phyloP scores from a whole-genome alignment of 805 yeast species.

The Kuraishia floccosa region DNA sequence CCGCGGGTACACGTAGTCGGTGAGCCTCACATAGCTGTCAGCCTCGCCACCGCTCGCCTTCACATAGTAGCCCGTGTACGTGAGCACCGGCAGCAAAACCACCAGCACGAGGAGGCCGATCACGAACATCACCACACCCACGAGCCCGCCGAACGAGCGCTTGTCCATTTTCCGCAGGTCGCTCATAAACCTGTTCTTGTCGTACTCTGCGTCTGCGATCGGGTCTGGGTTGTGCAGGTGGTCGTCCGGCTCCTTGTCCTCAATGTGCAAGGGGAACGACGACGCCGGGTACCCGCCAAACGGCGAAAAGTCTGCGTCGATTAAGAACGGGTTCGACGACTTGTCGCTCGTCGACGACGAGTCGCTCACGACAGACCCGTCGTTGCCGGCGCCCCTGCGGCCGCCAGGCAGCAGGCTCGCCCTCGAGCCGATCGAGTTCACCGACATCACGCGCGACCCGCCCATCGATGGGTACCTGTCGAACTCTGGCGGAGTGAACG shows the following conservation, averaged over 20 bases:
- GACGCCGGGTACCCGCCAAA: conserved; percentile 97
- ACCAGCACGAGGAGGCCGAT: conserved; percentile 60
- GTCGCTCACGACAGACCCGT: conserved; percentile 4
- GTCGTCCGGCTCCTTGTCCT: conserved; percentile 93
- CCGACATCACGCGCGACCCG: conserved; percentile 40
- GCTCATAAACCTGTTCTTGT: conserved; percentile 50
- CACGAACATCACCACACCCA: conserved; percentile 47
- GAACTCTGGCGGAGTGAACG: conserved; percentile 38
- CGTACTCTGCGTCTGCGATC: conserved; percentile 78
- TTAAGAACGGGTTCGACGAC: conserved; percentile 25
- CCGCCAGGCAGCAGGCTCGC: conserved; percentile 9
- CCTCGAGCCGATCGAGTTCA: conserved; percentile 28
- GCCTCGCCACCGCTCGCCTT: conserved; percentile 5
- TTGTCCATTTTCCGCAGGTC: conserved; percentile 61
- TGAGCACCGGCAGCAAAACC: conserved; percentile 71
- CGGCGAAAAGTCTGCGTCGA: conserved; percentile 67
- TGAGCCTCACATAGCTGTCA: conserved; percentile 28
- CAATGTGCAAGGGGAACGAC: conserved; percentile 81
- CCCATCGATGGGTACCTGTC: conserved; percentile 59
- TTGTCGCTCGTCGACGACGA: conserved; percentile 3
- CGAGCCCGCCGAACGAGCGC: conserved; percentile 46
- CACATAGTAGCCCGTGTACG: conserved; percentile 59
- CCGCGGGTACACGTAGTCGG: conserved; percentile 45
- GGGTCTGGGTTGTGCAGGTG: conserved; percentile 95
- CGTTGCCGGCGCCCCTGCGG: background rate